These are phyloP conservation scores for Arachis monticola DNA, from an alignment of 331 rosid species.

Conservation along the genomic window DNA sequence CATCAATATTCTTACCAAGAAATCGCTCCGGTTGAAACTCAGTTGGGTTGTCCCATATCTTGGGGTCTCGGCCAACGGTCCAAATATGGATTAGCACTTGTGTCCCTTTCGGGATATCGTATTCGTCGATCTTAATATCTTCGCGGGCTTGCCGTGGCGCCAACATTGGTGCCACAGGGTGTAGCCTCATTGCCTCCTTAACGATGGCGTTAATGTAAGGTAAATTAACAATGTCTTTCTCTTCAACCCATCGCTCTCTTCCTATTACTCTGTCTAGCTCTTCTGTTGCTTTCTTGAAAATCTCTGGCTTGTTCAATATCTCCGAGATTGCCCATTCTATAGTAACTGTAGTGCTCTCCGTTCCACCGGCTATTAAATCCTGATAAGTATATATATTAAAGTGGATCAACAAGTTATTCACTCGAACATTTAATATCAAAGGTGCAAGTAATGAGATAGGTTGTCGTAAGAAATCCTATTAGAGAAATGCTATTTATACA, in stretches of 20 bases:
- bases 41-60: constrained; percentile 53
- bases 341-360: constrained; percentile 69
- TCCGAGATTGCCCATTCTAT: constrained; percentile 67
- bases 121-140: constrained; percentile 46
- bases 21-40: constrained; percentile 60
- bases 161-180: constrained; percentile 65
- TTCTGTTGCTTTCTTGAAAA: constrained; percentile 47
- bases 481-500: not conserved
- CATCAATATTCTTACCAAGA: constrained; percentile 51
- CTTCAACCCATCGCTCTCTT: constrained; percentile 62
- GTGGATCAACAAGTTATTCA: not conserved
- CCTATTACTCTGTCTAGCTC: constrained; percentile 63
- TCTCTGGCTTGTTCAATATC: constrained; percentile 52
- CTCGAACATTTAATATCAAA: not conserved
- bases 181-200: constrained; percentile 64
- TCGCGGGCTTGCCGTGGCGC: constrained; percentile 49
- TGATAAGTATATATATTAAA: not conserved
- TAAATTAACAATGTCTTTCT: constrained; percentile 53
- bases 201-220: constrained; percentile 53
- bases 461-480: not conserved
- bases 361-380: constrained; percentile 84
- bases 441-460: not conserved
- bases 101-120: constrained; percentile 59
- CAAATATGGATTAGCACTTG: constrained; percentile 42
- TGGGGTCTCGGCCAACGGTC: constrained; percentile 62